Conservation (phyloP, 345 rosid genomes). For the Pseudoturritis turrita region DNA sequence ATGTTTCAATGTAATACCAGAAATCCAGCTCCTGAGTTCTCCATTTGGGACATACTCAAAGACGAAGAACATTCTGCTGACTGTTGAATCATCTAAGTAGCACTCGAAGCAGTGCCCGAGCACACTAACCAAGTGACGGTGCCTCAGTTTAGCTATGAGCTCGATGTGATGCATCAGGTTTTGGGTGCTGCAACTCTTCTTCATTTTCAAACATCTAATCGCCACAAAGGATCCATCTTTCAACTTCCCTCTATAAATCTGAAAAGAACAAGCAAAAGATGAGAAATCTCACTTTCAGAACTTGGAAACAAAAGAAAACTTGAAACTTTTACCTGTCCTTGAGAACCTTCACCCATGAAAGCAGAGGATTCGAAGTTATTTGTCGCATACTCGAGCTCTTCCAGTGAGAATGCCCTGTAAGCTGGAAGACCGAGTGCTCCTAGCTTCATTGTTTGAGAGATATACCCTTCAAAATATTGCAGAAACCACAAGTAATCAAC, state of each 20-base stretch:
- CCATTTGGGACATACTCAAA: slow-evolving; percentile 91
- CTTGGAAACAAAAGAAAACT: neutral
- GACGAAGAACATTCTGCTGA: slow-evolving; percentile 84
- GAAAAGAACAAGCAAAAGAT: slow-evolving; percentile 10
- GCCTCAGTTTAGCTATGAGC: slow-evolving; percentile 78
- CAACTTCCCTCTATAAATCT: slow-evolving; percentile 85
- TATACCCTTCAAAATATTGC: slow-evolving; percentile 53
- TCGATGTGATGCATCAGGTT: slow-evolving; percentile 82
- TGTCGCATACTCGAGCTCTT: slow-evolving; percentile 85
- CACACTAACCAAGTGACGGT: slow-evolving; percentile 81
- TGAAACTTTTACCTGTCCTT: slow-evolving; percentile 64
- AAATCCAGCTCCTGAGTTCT: slow-evolving; percentile 77
- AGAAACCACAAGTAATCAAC: slow-evolving; percentile 7
- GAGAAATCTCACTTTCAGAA: neutral
- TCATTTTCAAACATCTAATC: slow-evolving; percentile 81
- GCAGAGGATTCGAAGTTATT: slow-evolving; percentile 74
- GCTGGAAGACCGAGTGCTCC: slow-evolving; percentile 88
- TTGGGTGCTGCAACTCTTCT: slow-evolving; percentile 65
- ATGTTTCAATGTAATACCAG: slow-evolving; percentile 47
- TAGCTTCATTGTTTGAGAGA: slow-evolving; percentile 84
- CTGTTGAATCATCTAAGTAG: slow-evolving; percentile 89
- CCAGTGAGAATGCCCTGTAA: slow-evolving; percentile 76
- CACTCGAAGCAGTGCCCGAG: slow-evolving; percentile 94
- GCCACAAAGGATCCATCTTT: slow-evolving; percentile 77
- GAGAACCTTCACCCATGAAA: slow-evolving; percentile 95